Conservation (phyloP, 2,329 filamentous ascomycete genomes). For the Botrytis fabae region DNA sequence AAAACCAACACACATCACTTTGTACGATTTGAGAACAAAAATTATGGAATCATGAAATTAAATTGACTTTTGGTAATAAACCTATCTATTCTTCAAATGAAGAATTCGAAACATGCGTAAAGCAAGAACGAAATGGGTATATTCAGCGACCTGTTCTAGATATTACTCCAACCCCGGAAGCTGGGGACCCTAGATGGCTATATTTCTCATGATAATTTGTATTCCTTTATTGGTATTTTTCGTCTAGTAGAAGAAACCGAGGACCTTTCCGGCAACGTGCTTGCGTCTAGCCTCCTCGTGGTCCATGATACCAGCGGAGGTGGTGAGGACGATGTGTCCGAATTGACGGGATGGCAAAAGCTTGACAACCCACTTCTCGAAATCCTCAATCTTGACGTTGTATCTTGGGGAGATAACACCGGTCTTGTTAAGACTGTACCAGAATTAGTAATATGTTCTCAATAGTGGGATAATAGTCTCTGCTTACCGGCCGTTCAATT, state of each 20-base stretch:
- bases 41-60: slow-evolving; percentile 36
- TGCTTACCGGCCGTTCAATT: slow-evolving; percentile 86
- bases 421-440: slow-evolving; percentile 81
- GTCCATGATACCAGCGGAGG: slow-evolving; percentile 99
- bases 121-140: slow-evolving; percentile 38
- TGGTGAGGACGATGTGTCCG: slow-evolving; percentile 98
- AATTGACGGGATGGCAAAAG: slow-evolving; percentile 99
- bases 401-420: slow-evolving; percentile 99
- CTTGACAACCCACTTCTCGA: slow-evolving; percentile 99
- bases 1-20: not conserved
- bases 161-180: slow-evolving; percentile 27
- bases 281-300: slow-evolving; percentile 99
- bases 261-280: slow-evolving; percentile 99
- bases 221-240: slow-evolving; percentile 30
- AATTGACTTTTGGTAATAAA: slow-evolving; percentile 41
- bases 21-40: slow-evolving; percentile 8
- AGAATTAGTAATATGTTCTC: not conserved
- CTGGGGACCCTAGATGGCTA: slow-evolving; percentile 36
- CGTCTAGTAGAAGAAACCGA: slow-evolving; percentile 97
- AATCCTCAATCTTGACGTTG: slow-evolving; percentile 95
- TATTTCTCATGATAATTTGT: slow-evolving; percentile 39
- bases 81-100: slow-evolving; percentile 37
- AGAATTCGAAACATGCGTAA: slow-evolving; percentile 32
- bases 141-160: slow-evolving; percentile 29
- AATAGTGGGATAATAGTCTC: not conserved